Evolutionary conservation across 768 basidiomycete species (phyloP), one percentile per base, ranked within the genome.

Genomic region (Tylopilus plumbeoviolaceoides): DNA sequence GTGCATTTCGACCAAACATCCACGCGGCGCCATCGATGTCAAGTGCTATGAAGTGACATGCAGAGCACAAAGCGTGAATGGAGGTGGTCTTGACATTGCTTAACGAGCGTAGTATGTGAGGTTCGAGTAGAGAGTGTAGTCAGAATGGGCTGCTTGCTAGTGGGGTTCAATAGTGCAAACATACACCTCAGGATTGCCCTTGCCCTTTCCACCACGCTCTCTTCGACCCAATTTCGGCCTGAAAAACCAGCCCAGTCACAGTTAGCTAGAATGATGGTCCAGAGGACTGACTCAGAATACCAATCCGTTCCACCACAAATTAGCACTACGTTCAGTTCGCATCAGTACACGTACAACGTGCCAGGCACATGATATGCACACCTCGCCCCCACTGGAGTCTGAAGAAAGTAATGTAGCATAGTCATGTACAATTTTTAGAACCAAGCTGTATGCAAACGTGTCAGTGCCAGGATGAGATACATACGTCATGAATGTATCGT

Each of bases 61-160:
- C 82, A 10, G 73, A 78, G 60, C 88, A 89, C 2, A 88, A 87
- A 10, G 89, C 79, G 67, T 94, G 85, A 47, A 94, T 70, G 9
- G 87, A 88, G 18, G 75, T 70, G 10, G 79, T 76, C 64, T 85
- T 82, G 71, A 95, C 77, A 67, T 95, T 94, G 66, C 82, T 78
- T 30, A 98, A 75, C 1, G 92, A 90, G 52, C 95, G 89, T 17
- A 98, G 79, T 62, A 95, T 91, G 70, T 94, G 82, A 0, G 94
- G 93, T 69, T 89, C 83, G 48, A 86, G 78, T 4, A 98, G 80
- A 62, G 44, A 44, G 36, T 18, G 20, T 17, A 9, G 50, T 57
- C 30, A 56, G 44, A 38, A 51, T 20, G 52, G 38, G 14, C 18
- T 6, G 20, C 41, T 53, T n/a, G n/a, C n/a, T n/a, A n/a, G n/a